Evolutionary conservation across 192 early-diverging fungal genomes (phyloP), one percentile per base, ranked within the genome.

Genomic region (Umbelopsis sp.): DNA sequence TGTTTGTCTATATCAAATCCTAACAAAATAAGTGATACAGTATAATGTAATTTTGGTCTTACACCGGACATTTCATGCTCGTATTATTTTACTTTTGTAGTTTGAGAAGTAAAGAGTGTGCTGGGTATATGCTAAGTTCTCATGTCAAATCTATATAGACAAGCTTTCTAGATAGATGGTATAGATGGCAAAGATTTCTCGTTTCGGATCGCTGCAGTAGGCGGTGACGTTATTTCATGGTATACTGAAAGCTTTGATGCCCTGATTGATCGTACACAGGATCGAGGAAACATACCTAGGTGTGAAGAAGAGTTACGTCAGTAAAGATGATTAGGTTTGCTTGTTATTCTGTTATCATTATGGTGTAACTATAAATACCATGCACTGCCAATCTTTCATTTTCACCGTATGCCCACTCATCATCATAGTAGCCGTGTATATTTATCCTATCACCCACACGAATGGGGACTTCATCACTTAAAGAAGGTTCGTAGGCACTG

Each of bases 351-450:
- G 5, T 12, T 62, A 16, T 62, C 26, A 22, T 54, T 22, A 29
- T 6, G 26, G 1, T 29, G 11, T 54, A 5, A 29, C 26, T 54
- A 16, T 34, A 41, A 41, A 21, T 49, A 62, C 56, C 56, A 29
- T 62, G 56, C 7, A 62, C 31, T 20, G 29, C 56, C 17, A 62
- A n/a, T 14, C 29, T 62, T 17, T 62, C 56, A 31, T 62, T 62
- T 17, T 62, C 29, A 6, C 56, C 56, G 34, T 62, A 62, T 2
- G 56, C 56, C 56, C 56, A 62, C 2, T 62, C 26, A 20, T 62
- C 56, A 5, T 62, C 56, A 20, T 62, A 62, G 17, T 62, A 62
- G 56, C 56, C 56, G 31, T 62, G 56, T 29, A 62, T 17, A 8
- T 26, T 7, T 20, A 62, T 26, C 16, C 26, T 29, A 32, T 62